These are phyloP conservation scores for Teratosphaeria gauchensis DNA, from an alignment of 2,329 filamentous ascomycete genomes.

Conservation along the genomic window DNA sequence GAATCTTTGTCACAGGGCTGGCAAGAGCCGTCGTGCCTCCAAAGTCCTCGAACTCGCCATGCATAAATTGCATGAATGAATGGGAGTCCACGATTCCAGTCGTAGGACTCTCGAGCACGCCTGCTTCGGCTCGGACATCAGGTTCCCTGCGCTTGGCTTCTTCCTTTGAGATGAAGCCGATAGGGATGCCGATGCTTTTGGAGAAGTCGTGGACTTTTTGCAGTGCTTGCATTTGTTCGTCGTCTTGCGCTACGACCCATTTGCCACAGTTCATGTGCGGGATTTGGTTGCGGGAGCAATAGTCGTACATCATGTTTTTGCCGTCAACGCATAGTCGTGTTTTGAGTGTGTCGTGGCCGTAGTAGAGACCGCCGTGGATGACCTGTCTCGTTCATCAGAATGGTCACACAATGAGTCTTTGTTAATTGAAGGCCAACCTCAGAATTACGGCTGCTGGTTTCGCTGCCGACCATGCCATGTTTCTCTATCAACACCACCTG, in stretches of 20 bases:
- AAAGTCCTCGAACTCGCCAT: slow-evolving; percentile 63
- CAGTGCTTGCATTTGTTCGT: slow-evolving; percentile 55
- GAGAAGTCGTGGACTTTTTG: slow-evolving; percentile 48
- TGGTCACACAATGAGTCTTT: background rate
- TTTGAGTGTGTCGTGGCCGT: slow-evolving; percentile 67
- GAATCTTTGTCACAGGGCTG: slow-evolving; percentile 54
- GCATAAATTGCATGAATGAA: slow-evolving; percentile 68
- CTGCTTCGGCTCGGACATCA: slow-evolving; percentile 59
- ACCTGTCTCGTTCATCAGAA: slow-evolving; percentile 42
- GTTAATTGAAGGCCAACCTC: slow-evolving; percentile 50
- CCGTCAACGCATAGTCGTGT: slow-evolving; percentile 73
- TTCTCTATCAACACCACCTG: slow-evolving; percentile 74
- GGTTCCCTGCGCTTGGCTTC: slow-evolving; percentile 63
- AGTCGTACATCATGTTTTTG: slow-evolving; percentile 64
- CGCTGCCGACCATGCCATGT: slow-evolving; percentile 64
- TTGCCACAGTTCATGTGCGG: slow-evolving; percentile 70
- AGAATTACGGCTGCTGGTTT: slow-evolving; percentile 83
- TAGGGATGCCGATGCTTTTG: slow-evolving; percentile 53
- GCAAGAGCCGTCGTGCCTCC: slow-evolving; percentile 67
- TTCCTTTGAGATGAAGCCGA: slow-evolving; percentile 54
- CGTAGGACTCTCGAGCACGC: slow-evolving; percentile 70
- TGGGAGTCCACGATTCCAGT: slow-evolving; percentile 92
- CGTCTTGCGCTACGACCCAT: slow-evolving; percentile 87
- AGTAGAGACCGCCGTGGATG: slow-evolving; percentile 92
- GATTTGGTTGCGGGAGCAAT: slow-evolving; percentile 60